Conservation (phyloP, 2,329 filamentous ascomycete genomes). For the Claviceps sp. region DNA sequence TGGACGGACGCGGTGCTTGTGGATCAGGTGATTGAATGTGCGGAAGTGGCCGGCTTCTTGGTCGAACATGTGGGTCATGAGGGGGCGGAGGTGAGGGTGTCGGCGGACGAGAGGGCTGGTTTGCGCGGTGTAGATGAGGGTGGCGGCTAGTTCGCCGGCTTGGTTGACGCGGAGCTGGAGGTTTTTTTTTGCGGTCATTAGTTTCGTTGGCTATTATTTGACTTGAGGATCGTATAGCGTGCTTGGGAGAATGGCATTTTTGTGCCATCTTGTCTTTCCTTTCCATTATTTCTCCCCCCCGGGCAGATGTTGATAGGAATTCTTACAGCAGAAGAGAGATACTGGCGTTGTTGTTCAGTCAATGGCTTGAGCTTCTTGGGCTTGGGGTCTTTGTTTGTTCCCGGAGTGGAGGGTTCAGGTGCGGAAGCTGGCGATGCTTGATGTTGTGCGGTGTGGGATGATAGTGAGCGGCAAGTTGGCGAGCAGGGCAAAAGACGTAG, state of each 20-base stretch:
- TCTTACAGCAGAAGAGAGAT: slow-evolving; percentile 58
- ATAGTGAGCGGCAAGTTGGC: slow-evolving; percentile 3
- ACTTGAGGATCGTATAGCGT: no score
- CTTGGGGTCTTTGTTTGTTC: not conserved
- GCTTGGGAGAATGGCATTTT: no score
- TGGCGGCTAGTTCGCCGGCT: slow-evolving; percentile 91
- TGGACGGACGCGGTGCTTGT: slow-evolving; percentile 78
- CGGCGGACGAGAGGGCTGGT: slow-evolving; percentile 65
- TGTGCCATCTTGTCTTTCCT: no score
- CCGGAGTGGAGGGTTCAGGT: not conserved
- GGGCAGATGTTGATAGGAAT: not conserved
- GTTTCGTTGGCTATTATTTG: no score
- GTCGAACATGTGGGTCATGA: slow-evolving; percentile 98
- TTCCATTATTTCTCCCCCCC: no score
- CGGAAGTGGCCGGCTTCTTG: slow-evolving; percentile 81
- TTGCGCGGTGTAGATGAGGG: slow-evolving; percentile 84
- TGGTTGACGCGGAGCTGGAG: slow-evolving; percentile 81
- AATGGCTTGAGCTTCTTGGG: slow-evolving; percentile 37
- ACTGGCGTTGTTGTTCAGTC: slow-evolving; percentile 56
- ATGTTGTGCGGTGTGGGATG: slow-evolving; percentile 5
- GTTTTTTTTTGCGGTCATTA: no score
- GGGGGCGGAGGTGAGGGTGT: slow-evolving; percentile 73
- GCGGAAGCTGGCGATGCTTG: not conserved
- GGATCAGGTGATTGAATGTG: slow-evolving; percentile 73
- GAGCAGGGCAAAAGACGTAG: not conserved